Base-by-base conservation (phyloP, 1,284 basidiomycete genomes). In the Phenoliferia sp. region DNA sequence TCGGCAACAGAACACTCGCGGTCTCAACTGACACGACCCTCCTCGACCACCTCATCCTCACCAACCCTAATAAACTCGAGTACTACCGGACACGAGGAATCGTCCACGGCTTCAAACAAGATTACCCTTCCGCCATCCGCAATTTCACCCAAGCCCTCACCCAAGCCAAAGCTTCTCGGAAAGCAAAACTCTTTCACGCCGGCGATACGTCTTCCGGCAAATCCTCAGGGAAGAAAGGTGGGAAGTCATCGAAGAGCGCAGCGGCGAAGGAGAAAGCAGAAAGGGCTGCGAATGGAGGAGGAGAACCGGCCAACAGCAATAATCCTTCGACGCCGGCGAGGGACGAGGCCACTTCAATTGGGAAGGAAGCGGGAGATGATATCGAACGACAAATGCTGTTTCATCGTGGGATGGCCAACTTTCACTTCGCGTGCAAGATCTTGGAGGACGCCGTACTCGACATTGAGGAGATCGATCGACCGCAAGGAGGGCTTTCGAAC, bases 61-160 rank as follows among this genome's bases (percentile, higher is more conserved):
- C 81, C 12, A 80, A 87, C 69, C 90, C 90, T 0, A 85, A 90
- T 65, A 84, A 85, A 28, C 83, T 91, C 31, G 89, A 91, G 78
- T 90, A 88, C 77, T 88, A 85, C 76, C 86, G 90, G 55, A 91
- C 90, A 0, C 85, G 89, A 34, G 90, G 89, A 16, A 88, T 91
- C 68, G 89, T 92, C 7, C 88, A 88, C 71, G 88, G 87, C 75
- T 92, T 92, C 81, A 85, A 89, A 62, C 90, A 92, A 70, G 89
- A 92, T 76, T 92, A 87, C 74, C 69, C 80, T 2, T 80, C 84
- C 36, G 90, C 90, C 0, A 84, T 84, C 28, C 87, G 85, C 75
- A 89, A 91, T 76, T 91, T 90, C 69, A 90, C 90, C 0, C 79
- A 86, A 71, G 88, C 87, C 1, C 82, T 92, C 67, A 87, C 85